A percentile compares a stretch with the other conserved stretches of the same genome.
Evolutionary conservation across 306 rosid species (phyloP).

Genomic region (Rosa persica): DNA sequence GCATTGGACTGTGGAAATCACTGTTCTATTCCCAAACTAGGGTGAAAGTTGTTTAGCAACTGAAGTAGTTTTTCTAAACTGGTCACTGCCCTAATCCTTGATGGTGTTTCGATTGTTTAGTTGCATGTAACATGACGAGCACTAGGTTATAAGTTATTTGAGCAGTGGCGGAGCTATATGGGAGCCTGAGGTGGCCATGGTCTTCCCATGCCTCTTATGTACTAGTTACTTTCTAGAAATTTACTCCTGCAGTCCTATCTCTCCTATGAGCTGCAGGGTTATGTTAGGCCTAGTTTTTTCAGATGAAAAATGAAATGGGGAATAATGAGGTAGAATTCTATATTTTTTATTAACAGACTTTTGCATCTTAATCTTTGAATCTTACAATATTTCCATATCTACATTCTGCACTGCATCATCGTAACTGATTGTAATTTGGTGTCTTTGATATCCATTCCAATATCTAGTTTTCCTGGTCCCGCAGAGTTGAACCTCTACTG

Average conservation of each 20-base stretch:
- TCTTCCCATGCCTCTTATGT: background rate
- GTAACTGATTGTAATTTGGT: background rate
- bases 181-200: background rate
- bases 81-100: too few species aligned
- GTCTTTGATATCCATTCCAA: background rate
- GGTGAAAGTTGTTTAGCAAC: background rate
- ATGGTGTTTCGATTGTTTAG: background rate
- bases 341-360: background rate
- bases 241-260: background rate
- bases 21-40: background rate
- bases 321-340: background rate
- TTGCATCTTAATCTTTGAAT: background rate
- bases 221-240: background rate
- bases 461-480: background rate
- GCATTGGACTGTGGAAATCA: background rate
- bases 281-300: constrained; percentile 4
- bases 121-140: constrained; percentile 7
- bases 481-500: background rate
- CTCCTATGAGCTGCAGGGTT: background rate
- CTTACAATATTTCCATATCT: background rate
- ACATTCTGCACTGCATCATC: background rate
- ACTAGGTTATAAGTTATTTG: constrained; percentile 7
- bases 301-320: background rate
- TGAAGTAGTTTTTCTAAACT: background rate
- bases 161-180: background rate